These are phyloP conservation scores for Aspergillus biplanus DNA, from an alignment of 495 filamentous ascomycete genomes.

Conservation along the genomic window DNA sequence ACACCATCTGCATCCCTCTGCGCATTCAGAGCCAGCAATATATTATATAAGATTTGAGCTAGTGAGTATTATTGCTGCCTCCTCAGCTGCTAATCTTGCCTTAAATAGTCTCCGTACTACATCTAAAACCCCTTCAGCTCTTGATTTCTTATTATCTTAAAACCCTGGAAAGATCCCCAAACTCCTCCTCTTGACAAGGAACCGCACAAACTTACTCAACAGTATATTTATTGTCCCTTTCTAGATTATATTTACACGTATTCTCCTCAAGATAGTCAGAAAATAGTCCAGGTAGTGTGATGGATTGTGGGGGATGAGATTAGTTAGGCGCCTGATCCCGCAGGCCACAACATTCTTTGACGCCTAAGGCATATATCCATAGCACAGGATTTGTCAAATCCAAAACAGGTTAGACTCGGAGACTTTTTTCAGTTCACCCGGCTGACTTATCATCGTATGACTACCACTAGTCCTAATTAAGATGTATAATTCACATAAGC, in stretches of 20 bases:
- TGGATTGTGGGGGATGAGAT: background rate
- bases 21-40: conserved; percentile 35
- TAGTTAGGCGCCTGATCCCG: background rate
- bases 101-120: background rate
- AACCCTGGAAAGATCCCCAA: conserved; percentile 36
- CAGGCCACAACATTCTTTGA: background rate
- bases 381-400: too few species aligned
- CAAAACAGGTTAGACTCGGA: background rate
- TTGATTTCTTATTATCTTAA: conserved; percentile 1
- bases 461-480: background rate
- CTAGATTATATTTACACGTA: conserved; percentile 69
- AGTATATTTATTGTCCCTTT: conserved; percentile 77
- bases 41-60: conserved; percentile 36
- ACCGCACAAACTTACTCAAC: conserved; percentile 61
- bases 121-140: background rate
- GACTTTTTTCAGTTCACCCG: background rate
- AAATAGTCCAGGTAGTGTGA: background rate
- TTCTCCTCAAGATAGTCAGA: conserved; percentile 59
- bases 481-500: background rate
- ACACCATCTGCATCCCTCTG: conserved; percentile 35
- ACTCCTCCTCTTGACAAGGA: conserved; percentile 53
- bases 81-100: conserved; percentile 19
- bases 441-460: background rate
- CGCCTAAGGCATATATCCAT: too few species aligned
- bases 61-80: conserved; percentile 27